These are phyloP conservation scores for Pezicula radicicola DNA, from an alignment of 2,329 filamentous ascomycete genomes.

Conservation along the genomic window DNA sequence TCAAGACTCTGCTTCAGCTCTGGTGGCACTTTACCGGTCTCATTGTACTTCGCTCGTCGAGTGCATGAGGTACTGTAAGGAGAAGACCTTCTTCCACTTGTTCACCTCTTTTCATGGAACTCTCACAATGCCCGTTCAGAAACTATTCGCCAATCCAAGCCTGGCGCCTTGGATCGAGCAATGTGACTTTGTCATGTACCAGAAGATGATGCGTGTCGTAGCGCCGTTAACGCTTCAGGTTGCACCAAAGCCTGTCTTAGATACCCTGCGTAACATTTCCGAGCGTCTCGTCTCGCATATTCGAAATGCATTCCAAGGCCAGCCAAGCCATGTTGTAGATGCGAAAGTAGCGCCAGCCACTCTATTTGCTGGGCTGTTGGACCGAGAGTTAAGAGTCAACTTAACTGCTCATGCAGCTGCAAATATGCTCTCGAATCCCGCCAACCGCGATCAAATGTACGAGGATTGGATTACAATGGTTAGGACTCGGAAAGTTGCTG, in stretches of 20 bases:
- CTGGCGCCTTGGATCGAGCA: slow-evolving; percentile 92
- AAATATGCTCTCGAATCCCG: slow-evolving; percentile 84
- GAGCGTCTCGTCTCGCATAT: slow-evolving; percentile 79
- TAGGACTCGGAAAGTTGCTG: slow-evolving; percentile 58
- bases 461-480: slow-evolving; percentile 78
- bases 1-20: slow-evolving; percentile 77
- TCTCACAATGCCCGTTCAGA: slow-evolving; percentile 93
- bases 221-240: slow-evolving; percentile 88
- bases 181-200: slow-evolving; percentile 93
- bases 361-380: slow-evolving; percentile 81
- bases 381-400: slow-evolving; percentile 87
- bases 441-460: slow-evolving; percentile 94
- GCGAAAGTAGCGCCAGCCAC: slow-evolving; percentile 78
- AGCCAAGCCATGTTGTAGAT: slow-evolving; percentile 79
- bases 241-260: slow-evolving; percentile 81
- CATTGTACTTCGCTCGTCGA: slow-evolving; percentile 96
- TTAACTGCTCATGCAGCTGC: slow-evolving; percentile 90
- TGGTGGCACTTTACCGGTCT: slow-evolving; percentile 85
- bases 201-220: slow-evolving; percentile 93
- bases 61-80: slow-evolving; percentile 92
- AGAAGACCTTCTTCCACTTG: slow-evolving; percentile 93
- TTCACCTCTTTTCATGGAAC: slow-evolving; percentile 96
- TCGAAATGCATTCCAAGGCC: slow-evolving; percentile 77
- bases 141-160: slow-evolving; percentile 77
- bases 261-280: slow-evolving; percentile 84